These are phyloP conservation scores for Drechslerella coelobrocha DNA, from an alignment of 2,329 filamentous ascomycete species.

Conservation along the genomic window DNA sequence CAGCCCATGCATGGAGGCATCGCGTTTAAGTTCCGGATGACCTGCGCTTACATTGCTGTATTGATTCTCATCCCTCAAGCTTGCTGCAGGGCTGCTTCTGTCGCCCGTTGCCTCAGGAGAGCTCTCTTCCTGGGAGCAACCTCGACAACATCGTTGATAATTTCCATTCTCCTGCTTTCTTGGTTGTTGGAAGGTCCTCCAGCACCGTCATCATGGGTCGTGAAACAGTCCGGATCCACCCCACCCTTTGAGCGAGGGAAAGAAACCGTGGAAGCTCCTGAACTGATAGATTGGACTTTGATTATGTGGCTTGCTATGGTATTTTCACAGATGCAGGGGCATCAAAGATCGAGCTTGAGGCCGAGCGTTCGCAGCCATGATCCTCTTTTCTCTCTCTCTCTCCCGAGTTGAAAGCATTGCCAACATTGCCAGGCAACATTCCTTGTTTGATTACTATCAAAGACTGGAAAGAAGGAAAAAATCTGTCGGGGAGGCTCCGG, in stretches of 20 bases:
- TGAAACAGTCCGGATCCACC: slow-evolving; percentile 30
- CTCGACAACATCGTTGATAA: slow-evolving; percentile 19
- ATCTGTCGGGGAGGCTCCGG: slow-evolving; percentile 36
- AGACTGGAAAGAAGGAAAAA: not conserved
- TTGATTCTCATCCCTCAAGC: slow-evolving; percentile 8
- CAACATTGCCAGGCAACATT: not conserved
- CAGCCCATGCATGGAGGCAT: slow-evolving; percentile 21
- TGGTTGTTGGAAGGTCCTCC: slow-evolving; percentile 18
- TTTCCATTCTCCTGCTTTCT: slow-evolving; percentile 37
- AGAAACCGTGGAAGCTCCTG: not conserved
- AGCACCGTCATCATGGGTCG: slow-evolving; percentile 19
- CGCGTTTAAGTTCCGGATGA: slow-evolving; percentile 46
- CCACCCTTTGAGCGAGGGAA: not conserved
- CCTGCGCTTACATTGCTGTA: slow-evolving; percentile 43
- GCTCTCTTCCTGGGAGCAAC: slow-evolving; percentile 9
- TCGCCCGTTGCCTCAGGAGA: slow-evolving; percentile 21
- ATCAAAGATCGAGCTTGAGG: too few species aligned
- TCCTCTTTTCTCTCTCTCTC: not conserved
- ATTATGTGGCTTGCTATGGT: slow-evolving; percentile 8
- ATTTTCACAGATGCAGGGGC: not conserved
- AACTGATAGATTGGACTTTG: slow-evolving; percentile 4
- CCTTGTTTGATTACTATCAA: slow-evolving; percentile 2
- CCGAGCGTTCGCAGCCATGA: not conserved
- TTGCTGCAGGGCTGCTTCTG: slow-evolving; percentile 11
- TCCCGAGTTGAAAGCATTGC: slow-evolving; percentile 24